Conservation (phyloP, 208 protist species). For the Phytomonas francai region DNA sequence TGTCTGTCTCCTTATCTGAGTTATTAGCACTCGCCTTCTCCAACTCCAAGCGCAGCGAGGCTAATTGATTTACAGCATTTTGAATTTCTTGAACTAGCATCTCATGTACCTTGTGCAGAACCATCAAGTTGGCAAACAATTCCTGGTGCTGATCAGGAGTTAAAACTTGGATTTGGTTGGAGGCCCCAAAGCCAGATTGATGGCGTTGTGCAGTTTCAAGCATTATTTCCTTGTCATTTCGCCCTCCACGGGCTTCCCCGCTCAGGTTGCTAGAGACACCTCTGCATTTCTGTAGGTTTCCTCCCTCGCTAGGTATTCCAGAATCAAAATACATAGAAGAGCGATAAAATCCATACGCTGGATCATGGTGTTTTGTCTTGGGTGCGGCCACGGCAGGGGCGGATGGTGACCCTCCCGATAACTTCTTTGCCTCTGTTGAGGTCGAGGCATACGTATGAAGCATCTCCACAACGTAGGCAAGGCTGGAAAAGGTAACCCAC, state of each 20-base stretch:
- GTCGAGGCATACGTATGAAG: slow-evolving; percentile 15
- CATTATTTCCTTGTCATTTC: slow-evolving; percentile 6
- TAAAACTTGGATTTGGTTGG: background rate
- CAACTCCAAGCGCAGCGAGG: background rate
- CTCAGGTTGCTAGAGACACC: background rate
- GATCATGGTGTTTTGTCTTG: background rate
- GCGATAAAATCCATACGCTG: background rate
- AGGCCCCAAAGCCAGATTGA: background rate
- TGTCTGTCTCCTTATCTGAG: background rate
- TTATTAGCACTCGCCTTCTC: background rate
- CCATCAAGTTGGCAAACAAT: slow-evolving; percentile 65
- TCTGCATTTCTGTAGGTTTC: background rate
- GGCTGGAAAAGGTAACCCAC: slow-evolving; percentile 26
- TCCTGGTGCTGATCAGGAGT: slow-evolving; percentile 36
- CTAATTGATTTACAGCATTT: slow-evolving; percentile 14
- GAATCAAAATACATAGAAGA: background rate
- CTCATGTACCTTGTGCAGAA: slow-evolving; percentile 38
- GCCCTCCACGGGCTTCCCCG: background rate
- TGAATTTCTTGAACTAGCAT: slow-evolving; percentile 40
- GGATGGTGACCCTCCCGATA: background rate
- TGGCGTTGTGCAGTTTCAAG: background rate
- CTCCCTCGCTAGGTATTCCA: background rate
- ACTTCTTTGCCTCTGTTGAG: background rate
- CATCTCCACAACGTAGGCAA: slow-evolving; percentile 64
- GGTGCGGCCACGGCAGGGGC: background rate